Evolutionary conservation across 352 stramenopile species (phyloP), one percentile per base, ranked within the genome.

Genomic region (Pythium myriotylum): DNA sequence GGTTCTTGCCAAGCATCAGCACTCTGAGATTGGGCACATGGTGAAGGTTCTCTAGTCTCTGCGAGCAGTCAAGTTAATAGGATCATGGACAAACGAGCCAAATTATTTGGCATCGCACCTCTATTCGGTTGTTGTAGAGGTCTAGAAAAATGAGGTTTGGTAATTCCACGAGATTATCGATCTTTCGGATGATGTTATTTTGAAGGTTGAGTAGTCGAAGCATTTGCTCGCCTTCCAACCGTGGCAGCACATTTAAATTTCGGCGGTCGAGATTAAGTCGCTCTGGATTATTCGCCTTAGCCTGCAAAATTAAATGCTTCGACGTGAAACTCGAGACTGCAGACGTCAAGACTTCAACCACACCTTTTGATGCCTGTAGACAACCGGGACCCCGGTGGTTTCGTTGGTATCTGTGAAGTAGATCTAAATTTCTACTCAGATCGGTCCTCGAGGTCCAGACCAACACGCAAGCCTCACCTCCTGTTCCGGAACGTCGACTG

Each of bases 1-100:
- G 73, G 66, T 97, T 97, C 65, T 94, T 96, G 6, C 92, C 92
- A 33, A 97, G 80, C 89, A 98, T 97, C n/a, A 97, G 76, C 43
- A 98, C 91, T 2, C 91, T 73, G 19, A 98, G 71, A 56, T 92
- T 94, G 10, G 82, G 84, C 3, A 97, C 80, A 19, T 76, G 65
- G 19, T 88, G 67, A 14, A 98, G 72, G 59, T 94, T 84, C 32
- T 91, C 81, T 8, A 94, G 78, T 74, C 73, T 80, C 81, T 93
- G 50, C 8, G 19, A 9, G 32, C 13, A 53, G 14, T 35, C 29
- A 10, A 35, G 10, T 10, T 5, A 5, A 35, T 35, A 10, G 10
- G 29, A 10, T 35, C 10, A 10, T 35, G 29, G 29, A 35, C 29
- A 35, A 35, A 35, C 29, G 10, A 35, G 29, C 5, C 29, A n/a